Conservation (phyloP, 2,329 filamentous ascomycete genomes). For the Colletotrichum sublineola region DNA sequence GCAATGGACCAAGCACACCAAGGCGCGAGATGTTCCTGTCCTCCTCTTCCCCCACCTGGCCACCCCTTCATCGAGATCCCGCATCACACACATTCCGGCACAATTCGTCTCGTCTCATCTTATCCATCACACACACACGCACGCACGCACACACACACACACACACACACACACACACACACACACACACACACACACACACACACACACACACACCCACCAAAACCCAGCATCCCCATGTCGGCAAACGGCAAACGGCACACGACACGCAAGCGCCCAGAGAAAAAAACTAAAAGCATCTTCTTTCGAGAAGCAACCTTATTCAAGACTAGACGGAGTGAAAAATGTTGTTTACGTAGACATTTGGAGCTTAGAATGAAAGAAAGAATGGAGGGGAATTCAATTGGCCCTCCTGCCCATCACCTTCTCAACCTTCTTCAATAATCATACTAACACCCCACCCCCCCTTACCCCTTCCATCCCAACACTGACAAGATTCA, state of each 20-base stretch:
- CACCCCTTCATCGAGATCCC: background rate
- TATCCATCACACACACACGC: background rate
- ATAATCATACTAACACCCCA: conserved; percentile 3
- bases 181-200: no score
- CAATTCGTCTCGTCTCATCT: background rate
- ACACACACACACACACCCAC: background rate
- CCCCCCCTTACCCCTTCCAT: background rate
- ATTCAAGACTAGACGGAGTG: background rate
- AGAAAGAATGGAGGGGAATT: background rate
- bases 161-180: background rate
- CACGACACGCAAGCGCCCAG: background rate
- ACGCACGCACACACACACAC: background rate
- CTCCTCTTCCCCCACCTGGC: background rate
- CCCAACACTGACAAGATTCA: background rate
- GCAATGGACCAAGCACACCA: no score
- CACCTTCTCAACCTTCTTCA: background rate
- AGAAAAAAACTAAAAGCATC: background rate
- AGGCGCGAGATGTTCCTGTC: no score
- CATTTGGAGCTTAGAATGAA: no score
- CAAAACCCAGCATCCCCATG: conserved; percentile 31
- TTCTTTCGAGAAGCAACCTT: background rate
- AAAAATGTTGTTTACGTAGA: background rate
- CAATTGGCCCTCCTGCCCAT: background rate
- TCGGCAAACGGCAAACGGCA: conserved; percentile 22
- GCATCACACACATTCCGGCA: background rate